phyloP scores from a whole-genome alignment of 257 asterid genomes.

The Penstemon eatonii region DNA sequence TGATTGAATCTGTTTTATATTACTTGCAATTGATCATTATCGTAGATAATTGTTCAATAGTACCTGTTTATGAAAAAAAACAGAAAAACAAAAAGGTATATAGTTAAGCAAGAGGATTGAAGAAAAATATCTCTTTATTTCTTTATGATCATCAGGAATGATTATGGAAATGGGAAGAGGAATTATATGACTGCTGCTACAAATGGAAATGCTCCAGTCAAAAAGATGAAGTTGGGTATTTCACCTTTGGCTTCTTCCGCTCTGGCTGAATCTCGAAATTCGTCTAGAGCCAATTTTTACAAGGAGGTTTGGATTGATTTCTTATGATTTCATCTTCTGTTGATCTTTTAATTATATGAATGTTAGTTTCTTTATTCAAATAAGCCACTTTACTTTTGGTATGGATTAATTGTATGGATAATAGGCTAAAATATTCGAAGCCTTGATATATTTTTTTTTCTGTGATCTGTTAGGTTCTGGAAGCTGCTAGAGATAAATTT shows the following conservation, averaged over 20 bases:
- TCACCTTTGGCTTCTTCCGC: conserved; percentile 74
- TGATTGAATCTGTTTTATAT: conserved; percentile 24
- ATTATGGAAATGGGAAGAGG: conserved; percentile 49
- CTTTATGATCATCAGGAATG: conserved; percentile 76
- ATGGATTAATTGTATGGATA: background rate
- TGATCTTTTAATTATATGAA: background rate
- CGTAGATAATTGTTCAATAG: conserved; percentile 21
- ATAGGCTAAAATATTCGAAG: conserved; percentile 20
- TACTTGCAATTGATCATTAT: conserved; percentile 19
- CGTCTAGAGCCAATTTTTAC: conserved; percentile 57
- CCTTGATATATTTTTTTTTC: conserved; percentile 22
- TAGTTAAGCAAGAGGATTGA: conserved; percentile 41
- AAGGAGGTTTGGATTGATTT: conserved; percentile 63
- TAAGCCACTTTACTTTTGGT: background rate
- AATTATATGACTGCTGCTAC: conserved; percentile 34
- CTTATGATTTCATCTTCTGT: conserved; percentile 16
- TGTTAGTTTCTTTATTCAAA: background rate
- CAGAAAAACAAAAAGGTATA: too few species aligned
- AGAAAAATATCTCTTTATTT: conserved; percentile 56
- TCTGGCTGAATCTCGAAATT: conserved; percentile 43
- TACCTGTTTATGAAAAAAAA: conserved; percentile 30
- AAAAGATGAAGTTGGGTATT: conserved; percentile 55
- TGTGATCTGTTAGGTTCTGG: conserved; percentile 53
- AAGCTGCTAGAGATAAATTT: conserved; percentile 73
- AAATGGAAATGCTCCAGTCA: conserved; percentile 45